phyloP scores from a whole-genome alignment of 768 basidiomycete species.

The Boletus edulis region DNA sequence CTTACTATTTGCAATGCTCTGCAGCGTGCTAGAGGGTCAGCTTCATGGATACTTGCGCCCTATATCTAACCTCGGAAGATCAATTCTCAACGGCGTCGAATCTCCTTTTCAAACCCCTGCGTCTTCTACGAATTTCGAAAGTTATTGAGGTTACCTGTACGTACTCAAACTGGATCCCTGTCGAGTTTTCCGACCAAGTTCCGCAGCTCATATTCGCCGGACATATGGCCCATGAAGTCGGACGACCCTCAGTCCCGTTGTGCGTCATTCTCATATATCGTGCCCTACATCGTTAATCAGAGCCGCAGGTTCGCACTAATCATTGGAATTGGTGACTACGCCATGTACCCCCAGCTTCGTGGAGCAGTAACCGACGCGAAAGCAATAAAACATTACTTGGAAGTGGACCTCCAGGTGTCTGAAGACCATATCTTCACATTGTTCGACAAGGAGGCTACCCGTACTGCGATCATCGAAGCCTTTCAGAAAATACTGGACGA shows the following conservation, averaged over 20 bases:
- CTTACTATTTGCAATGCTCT: too few species aligned
- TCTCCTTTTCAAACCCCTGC: too few species aligned
- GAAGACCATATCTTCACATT: conserved; percentile 35
- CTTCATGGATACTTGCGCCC: too few species aligned
- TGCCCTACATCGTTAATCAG: too few species aligned
- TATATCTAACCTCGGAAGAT: too few species aligned
- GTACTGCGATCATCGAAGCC: conserved; percentile 32
- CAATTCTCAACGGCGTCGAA: too few species aligned
- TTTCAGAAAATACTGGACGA: conserved; percentile 25
- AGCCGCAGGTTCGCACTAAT: conserved; percentile 34
- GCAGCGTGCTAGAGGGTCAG: too few species aligned
- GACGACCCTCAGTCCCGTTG: not conserved
- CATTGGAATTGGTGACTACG: conserved; percentile 44
- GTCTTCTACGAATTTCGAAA: too few species aligned
- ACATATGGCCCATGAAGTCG: not conserved
- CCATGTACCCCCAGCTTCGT: conserved; percentile 27
- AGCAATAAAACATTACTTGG: conserved; percentile 35
- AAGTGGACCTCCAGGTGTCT: conserved; percentile 29
- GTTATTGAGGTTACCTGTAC: too few species aligned
- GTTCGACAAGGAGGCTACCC: conserved; percentile 37
- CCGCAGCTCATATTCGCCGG: too few species aligned
- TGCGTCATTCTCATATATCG: not conserved
- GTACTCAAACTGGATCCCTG: too few species aligned
- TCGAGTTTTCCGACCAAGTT: too few species aligned
- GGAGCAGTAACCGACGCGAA: conserved; percentile 34